A percentile compares a stretch with the other conserved stretches of the same genome.
Conservation (phyloP, 2,329 filamentous ascomycete genomes). For the Lachnellula arida region DNA sequence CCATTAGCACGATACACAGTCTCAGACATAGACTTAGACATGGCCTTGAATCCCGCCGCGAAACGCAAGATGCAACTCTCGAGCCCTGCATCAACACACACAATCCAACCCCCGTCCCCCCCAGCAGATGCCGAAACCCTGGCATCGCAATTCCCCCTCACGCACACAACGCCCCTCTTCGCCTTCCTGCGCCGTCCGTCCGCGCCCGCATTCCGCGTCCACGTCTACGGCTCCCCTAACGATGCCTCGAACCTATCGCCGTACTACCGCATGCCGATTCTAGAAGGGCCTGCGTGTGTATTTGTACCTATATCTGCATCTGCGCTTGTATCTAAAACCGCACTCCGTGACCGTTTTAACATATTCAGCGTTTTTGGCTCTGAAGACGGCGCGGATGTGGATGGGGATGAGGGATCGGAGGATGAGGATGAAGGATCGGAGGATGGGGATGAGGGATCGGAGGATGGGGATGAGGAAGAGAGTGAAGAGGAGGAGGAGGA, state of each 20-base stretch:
- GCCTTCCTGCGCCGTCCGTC: background rate
- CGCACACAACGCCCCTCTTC: background rate
- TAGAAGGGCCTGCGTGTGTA: background rate
- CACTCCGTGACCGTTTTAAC: background rate
- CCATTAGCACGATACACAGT: too few relatives aligned
- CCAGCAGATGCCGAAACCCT: background rate
- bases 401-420: too few relatives aligned
- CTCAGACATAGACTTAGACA: too few relatives aligned
- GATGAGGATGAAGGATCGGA: too few relatives aligned
- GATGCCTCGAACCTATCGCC: background rate
- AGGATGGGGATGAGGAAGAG: too few relatives aligned
- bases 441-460: too few relatives aligned
- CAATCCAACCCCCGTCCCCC: background rate
- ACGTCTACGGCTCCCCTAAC: background rate
- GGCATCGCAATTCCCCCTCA: background rate
- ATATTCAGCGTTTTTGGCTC: background rate
- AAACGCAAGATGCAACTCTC: too few relatives aligned
- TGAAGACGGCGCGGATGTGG: too few relatives aligned
- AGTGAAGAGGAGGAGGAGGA: background rate
- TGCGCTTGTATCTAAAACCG: background rate
- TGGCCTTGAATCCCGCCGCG: too few relatives aligned
- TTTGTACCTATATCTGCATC: background rate
- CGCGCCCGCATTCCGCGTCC: background rate
- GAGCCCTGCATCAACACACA: too few relatives aligned
- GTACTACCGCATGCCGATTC: background rate